Base-by-base conservation (phyloP, 176 grass and related monocot species). In the Avena insularis region DNA sequence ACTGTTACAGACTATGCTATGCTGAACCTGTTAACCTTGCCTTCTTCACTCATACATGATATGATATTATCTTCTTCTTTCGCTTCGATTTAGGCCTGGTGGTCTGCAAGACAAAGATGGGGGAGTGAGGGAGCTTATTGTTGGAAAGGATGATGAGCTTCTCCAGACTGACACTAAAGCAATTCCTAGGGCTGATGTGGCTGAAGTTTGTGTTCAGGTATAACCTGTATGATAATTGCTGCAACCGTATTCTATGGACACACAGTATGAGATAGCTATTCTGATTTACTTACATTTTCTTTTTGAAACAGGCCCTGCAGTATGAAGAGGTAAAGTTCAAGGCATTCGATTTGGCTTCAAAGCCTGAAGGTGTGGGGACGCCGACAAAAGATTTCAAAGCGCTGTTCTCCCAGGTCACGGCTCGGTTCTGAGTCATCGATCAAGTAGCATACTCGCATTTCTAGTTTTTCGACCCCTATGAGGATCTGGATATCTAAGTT, bases 151-250 rank as follows among this genome's bases (percentile, higher is more conserved):
- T 43, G 92, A 97, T 73, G 87, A 97, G 82, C 92, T 97, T 91
- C 91, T 95, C 50, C 93, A 93, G 77, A 97, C 92, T 33, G 91
- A 93, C 72, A 95, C 91, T 17, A 97, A 95, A 67, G 61, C 93
- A 1, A 91, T 97, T 65, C 93, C 92, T 40, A 95, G 95, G 69
- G 93, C 91, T 77, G 95, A 97, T 90, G 95, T 97, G 63, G 95
- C 95, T 69, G 91, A 93, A 94, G 95, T 95, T 61, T 97, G 95
- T 77, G 72, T 97, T 76, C 93, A 95, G 95, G 95, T 97, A 92
- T 59, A 17, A 47, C 20, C 20, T 54, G 10, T 79, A 38, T 31
- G 23, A 3, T 7, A 21, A 47, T 66, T 16, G 14, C 43, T 15
- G 74, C 57, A 36, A 13, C 5, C 21, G 8, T 63, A 80, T 29